Evolutionary conservation across 768 basidiomycete genomes (phyloP).

Genomic region (Tylopilus sp.): DNA sequence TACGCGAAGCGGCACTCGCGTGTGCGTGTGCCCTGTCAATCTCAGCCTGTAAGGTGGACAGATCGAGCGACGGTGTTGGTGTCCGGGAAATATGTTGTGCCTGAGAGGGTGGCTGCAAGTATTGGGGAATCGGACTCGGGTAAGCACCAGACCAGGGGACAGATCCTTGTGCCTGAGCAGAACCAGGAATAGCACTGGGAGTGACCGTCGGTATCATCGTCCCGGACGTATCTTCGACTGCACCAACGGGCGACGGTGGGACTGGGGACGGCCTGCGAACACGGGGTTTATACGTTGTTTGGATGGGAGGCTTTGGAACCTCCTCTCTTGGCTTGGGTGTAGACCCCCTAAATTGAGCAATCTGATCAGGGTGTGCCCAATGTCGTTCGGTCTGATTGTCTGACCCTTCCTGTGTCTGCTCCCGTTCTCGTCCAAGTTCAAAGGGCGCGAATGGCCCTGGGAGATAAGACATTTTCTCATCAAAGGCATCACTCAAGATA

Average conservation of each 20-base stretch:
- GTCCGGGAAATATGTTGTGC: slow-evolving; percentile 63
- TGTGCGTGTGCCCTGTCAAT: slow-evolving; percentile 77
- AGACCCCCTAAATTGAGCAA: slow-evolving; percentile 34
- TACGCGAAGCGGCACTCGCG: slow-evolving; percentile 65
- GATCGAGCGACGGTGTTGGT: slow-evolving; percentile 66
- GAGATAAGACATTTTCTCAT: slow-evolving; percentile 61
- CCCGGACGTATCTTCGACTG: slow-evolving; percentile 47
- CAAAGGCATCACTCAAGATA: slow-evolving; percentile 82
- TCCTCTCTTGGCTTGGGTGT: slow-evolving; percentile 28
- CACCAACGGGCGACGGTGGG: slow-evolving; percentile 16
- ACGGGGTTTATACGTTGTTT: slow-evolving; percentile 76
- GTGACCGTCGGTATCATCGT: neutral
- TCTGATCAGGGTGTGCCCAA: slow-evolving; percentile 40
- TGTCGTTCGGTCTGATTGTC: slow-evolving; percentile 33
- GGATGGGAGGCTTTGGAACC: slow-evolving; percentile 27
- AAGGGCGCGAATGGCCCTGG: slow-evolving; percentile 70
- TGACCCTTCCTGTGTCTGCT: slow-evolving; percentile 40
- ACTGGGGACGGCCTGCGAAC: slow-evolving; percentile 54
- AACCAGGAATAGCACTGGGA: slow-evolving; percentile 35
- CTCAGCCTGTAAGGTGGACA: slow-evolving; percentile 67
- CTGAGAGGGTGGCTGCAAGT: slow-evolving; percentile 39
- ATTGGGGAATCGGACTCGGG: slow-evolving; percentile 25
- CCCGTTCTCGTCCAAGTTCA: slow-evolving; percentile 57
- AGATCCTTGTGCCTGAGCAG: slow-evolving; percentile 46
- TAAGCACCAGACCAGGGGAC: slow-evolving; percentile 37